Percentiles rank a stretch among this genome's conserved stretches.
Conservation (phyloP, 129 eudicot genomes). For the Lonicera japonica region DNA sequence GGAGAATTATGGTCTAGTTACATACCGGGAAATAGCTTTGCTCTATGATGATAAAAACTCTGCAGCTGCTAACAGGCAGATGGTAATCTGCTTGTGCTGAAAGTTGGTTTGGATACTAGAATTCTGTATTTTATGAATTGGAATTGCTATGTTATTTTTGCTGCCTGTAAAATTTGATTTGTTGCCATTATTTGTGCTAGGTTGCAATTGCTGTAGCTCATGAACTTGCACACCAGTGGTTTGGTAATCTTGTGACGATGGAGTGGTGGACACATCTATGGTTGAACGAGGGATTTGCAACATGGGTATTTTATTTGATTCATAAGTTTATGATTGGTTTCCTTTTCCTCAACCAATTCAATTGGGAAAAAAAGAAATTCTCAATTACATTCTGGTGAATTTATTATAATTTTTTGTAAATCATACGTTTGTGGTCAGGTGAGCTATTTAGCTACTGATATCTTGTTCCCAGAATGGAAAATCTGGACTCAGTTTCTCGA, state of each 20-base stretch:
- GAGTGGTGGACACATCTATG: too few species aligned
- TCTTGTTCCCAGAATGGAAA: constrained; percentile 93
- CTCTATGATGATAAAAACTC: constrained; percentile 93
- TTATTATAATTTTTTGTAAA: too few species aligned
- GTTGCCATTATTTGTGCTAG: constrained; percentile 27
- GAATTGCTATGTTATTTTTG: not conserved
- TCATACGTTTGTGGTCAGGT: constrained; percentile 43
- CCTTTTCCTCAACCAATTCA: not conserved
- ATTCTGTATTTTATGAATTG: too few species aligned
- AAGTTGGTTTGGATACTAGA: too few species aligned
- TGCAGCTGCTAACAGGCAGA: constrained; percentile 94
- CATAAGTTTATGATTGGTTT: constrained; percentile 98
- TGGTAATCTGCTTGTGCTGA: too few species aligned
- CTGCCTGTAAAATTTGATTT: not conserved
- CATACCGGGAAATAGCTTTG: constrained; percentile 89
- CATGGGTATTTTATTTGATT: too few species aligned
- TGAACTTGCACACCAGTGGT: too few species aligned
- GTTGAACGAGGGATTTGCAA: too few species aligned
- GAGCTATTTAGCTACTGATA: constrained; percentile 87
- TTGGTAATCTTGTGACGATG: too few species aligned
- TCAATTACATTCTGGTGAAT: constrained; percentile 5
- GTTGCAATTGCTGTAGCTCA: constrained; percentile 93
- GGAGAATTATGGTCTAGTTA: constrained; percentile 98
- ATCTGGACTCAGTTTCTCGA: constrained; percentile 98
- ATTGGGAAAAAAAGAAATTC: constrained; percentile 5